These are phyloP conservation scores for Lomentospora prolificans DNA, from an alignment of 2,329 filamentous ascomycete genomes.

Conservation along the genomic window DNA sequence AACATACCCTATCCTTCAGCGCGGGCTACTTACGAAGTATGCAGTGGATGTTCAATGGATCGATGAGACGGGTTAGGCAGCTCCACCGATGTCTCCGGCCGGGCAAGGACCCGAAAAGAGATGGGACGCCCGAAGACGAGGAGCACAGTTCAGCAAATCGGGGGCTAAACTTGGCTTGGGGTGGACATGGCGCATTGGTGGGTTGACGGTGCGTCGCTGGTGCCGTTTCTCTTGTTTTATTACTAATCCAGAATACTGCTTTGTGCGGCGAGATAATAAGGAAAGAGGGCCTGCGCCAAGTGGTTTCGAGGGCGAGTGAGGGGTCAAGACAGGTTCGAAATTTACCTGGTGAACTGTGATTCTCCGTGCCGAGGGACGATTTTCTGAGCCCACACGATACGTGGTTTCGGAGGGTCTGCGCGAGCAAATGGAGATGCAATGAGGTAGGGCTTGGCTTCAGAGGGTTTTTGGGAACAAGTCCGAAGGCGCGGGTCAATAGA, in stretches of 20 bases:
- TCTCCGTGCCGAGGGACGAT: neutral
- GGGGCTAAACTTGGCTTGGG: neutral
- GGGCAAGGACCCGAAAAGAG: conserved; percentile 1
- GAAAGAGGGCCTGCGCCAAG: no score
- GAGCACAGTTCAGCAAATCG: neutral
- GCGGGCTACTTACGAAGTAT: neutral
- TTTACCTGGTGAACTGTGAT: neutral
- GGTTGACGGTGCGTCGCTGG: neutral
- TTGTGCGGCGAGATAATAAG: no score
- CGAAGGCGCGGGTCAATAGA: neutral
- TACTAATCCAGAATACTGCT: no score
- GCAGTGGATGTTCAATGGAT: neutral
- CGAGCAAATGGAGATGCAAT: neutral
- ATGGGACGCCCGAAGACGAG: neutral
- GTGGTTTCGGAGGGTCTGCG: no score
- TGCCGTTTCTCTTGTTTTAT: neutral
- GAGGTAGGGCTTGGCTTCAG: neutral
- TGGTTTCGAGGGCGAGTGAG: no score
- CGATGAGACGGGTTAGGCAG: neutral
- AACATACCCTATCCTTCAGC: no score
- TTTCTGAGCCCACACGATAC: no score
- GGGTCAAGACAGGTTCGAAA: neutral
- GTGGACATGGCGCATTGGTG: neutral
- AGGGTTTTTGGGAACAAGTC: neutral
- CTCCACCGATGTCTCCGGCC: neutral